Base-by-base conservation (phyloP, 352 stramenopile genomes). In the Phytophthora uliginosa region DNA sequence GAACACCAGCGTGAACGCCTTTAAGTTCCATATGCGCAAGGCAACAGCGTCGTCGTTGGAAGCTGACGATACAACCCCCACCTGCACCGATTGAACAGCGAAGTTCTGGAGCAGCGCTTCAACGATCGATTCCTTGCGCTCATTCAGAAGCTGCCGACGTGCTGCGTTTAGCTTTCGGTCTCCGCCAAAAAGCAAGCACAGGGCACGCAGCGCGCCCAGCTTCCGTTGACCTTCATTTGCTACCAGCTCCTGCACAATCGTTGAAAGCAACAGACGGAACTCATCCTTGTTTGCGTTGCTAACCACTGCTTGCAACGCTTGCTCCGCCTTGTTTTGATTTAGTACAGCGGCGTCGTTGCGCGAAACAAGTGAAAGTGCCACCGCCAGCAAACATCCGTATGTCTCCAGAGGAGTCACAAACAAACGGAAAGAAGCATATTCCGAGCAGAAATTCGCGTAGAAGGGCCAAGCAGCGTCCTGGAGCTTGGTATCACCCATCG, bases 231-330 rank as follows among this genome's bases (percentile, higher is more conserved):
- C 12, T 61, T 83, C 75, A 4, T 64, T 66, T 20, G 83, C 70
- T 36, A 63, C 64, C 3, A 93, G 53, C 59, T 97, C 90, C 7
- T 86, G 79, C 40, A 82, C 38, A 47, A 94, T 53, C 34, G 86
- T 94, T 12, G 81, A 64, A 3, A 92, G 54, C 45, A 94, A 40
- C 42, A 96, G 68, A n/a, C 72, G 69, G 56, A 90, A 94, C 60
- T 96, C 89, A 45, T 88, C 76, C 61, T 88, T 92, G 74, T 88
- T 94, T 7, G 86, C 75, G 62, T 84, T 84, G n/a, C 63, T 42
- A 3, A 95, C 59, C 9, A 96, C 28, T 9, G 65, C 67, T 53
- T 83, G 76, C 9, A 93, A 71, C 26, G 83, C 71, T 28, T 63
- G 26, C 51, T 76, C 61, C 13, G 59, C 54, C 38, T 66, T 76